A percentile compares a stretch with the other conserved stretches of the same genome.
These are phyloP conservation scores for Fusarium verrucosum DNA, from an alignment of 2,329 filamentous ascomycete species.

Conservation along the genomic window DNA sequence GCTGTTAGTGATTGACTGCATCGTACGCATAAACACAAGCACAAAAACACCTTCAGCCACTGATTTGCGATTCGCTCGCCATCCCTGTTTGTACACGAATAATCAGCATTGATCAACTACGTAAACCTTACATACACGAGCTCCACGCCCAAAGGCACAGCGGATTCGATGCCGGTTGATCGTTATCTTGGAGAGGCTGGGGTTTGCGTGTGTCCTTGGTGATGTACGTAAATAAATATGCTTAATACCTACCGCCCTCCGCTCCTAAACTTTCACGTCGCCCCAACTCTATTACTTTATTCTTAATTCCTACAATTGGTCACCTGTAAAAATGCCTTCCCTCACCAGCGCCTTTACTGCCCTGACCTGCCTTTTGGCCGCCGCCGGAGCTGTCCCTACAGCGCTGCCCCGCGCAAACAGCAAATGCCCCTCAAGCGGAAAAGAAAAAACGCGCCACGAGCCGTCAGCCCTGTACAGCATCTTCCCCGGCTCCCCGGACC, in stretches of 20 bases:
- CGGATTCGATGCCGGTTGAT: slow-evolving; percentile 18
- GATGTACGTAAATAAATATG: slow-evolving; percentile 3
- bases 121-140: slow-evolving; percentile 4
- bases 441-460: neutral
- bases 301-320: neutral
- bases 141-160: neutral
- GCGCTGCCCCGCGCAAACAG: slow-evolving; percentile 12
- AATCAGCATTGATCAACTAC: slow-evolving; percentile 15
- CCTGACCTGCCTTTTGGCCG: slow-evolving; percentile 23
- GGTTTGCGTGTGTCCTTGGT: neutral
- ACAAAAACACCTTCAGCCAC: slow-evolving; percentile 15
- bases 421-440: slow-evolving; percentile 13
- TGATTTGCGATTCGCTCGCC: slow-evolving; percentile 15
- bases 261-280: neutral
- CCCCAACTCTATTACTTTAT: neutral
- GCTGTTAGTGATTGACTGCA: slow-evolving; percentile 6
- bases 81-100: slow-evolving; percentile 18
- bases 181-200: slow-evolving; percentile 24
- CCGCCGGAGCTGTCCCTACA: slow-evolving; percentile 16
- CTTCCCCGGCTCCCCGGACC: slow-evolving; percentile 28
- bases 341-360: slow-evolving; percentile 8
- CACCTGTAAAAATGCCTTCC: slow-evolving; percentile 11
- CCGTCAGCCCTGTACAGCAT: slow-evolving; percentile 33
- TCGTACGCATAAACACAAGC: slow-evolving; percentile 24
- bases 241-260: slow-evolving; percentile 7